A percentile compares a stretch with the other conserved stretches of the same genome.
phyloP scores from a whole-genome alignment of 2,329 filamentous ascomycete species.

The Anthostomella pinea region DNA sequence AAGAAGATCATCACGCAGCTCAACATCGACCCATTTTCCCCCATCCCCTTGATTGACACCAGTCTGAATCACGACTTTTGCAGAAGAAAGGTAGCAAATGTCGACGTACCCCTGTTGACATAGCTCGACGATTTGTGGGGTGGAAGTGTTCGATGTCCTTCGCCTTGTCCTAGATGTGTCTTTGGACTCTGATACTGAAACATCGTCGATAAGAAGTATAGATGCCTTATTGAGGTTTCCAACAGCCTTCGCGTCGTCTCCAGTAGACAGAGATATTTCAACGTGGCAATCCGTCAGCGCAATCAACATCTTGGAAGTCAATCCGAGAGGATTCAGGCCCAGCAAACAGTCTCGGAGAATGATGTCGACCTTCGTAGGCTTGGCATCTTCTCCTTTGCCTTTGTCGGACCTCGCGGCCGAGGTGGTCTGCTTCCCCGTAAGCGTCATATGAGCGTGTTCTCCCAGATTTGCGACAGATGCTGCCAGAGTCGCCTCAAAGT shows the following conservation, averaged over 20 bases:
- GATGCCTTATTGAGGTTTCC: slow-evolving; percentile 77
- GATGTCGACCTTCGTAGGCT: slow-evolving; percentile 69
- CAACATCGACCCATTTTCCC: slow-evolving; percentile 70
- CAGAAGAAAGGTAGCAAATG: slow-evolving; percentile 82
- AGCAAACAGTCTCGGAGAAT: slow-evolving; percentile 76
- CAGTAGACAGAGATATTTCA: slow-evolving; percentile 63
- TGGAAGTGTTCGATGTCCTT: slow-evolving; percentile 37
- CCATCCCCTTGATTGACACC: slow-evolving; percentile 52
- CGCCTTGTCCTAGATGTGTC: slow-evolving; percentile 39
- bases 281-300: slow-evolving; percentile 77
- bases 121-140: slow-evolving; percentile 53
- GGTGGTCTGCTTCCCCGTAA: slow-evolving; percentile 34
- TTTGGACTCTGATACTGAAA: slow-evolving; percentile 41
- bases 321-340: slow-evolving; percentile 76
- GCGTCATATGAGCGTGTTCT: slow-evolving; percentile 55
- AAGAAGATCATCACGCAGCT: slow-evolving; percentile 80
- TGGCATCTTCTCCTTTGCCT: slow-evolving; percentile 35
- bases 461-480: slow-evolving; percentile 77
- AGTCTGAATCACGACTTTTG: slow-evolving; percentile 64
- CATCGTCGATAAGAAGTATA: slow-evolving; percentile 78
- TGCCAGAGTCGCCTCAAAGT: slow-evolving; percentile 72
- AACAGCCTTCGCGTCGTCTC: slow-evolving; percentile 60
- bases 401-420: slow-evolving; percentile 13
- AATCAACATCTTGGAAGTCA: slow-evolving; percentile 72
- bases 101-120: slow-evolving; percentile 75